A percentile compares a stretch with the other conserved stretches of the same genome.
Conservation (phyloP, 441 rosid genomes). For the Corymbia calophylla region DNA sequence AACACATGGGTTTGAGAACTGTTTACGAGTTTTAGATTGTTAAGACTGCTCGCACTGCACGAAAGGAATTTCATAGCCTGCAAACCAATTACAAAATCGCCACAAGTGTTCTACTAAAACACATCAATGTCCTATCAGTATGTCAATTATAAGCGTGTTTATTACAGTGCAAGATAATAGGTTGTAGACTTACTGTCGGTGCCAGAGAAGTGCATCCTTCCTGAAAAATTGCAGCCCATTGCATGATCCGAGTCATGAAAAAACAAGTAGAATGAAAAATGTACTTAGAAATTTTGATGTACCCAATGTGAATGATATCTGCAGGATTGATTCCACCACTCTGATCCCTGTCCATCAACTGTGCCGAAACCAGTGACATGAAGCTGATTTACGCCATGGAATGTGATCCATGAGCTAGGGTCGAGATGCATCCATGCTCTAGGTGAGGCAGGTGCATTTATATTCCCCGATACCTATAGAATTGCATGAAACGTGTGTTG, state of each 20-base stretch:
- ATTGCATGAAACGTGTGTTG: background rate
- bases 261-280: background rate
- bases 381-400: constrained; percentile 4
- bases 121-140: background rate
- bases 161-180: background rate
- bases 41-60: constrained; percentile 13
- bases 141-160: background rate
- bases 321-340: constrained; percentile 42
- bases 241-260: background rate
- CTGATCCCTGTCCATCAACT: constrained; percentile 23
- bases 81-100: background rate
- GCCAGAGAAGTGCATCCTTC: constrained; percentile 27
- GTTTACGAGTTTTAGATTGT: constrained; percentile 15
- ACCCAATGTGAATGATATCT: constrained; percentile 22
- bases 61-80: constrained; percentile 31
- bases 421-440: constrained; percentile 11
- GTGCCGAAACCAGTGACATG: constrained; percentile 11
- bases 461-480: constrained; percentile 14
- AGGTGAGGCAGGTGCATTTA: constrained; percentile 21
- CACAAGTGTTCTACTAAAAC: background rate
- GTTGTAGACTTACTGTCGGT: constrained; percentile 26
- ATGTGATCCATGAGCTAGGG: constrained; percentile 12
- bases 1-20: constrained; percentile 40
- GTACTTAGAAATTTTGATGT: background rate
- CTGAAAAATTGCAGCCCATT: background rate